phyloP scores from a whole-genome alignment of 2,329 filamentous ascomycete species.

The Ambrosiella cleistominuta region DNA sequence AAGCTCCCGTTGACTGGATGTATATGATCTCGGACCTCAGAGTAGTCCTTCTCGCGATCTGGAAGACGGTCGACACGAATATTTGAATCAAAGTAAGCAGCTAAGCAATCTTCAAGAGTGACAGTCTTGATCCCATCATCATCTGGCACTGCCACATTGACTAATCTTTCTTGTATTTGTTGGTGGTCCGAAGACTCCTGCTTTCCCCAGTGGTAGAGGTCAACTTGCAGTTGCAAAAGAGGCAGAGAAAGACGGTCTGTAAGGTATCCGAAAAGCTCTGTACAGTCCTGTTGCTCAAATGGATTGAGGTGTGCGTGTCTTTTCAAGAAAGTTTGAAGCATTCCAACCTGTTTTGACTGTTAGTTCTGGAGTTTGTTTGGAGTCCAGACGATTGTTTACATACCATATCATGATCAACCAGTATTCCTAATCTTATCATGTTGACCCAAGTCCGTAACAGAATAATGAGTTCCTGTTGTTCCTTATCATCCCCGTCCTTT shows the following conservation, averaged over 20 bases:
- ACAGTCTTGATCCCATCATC: constrained; percentile 47
- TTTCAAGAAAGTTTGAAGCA: constrained; percentile 65
- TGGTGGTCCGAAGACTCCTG: constrained; percentile 81
- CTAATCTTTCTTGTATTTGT: constrained; percentile 73
- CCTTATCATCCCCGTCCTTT: constrained; percentile 53
- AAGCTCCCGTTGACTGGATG: neutral
- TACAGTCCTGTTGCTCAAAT: constrained; percentile 81
- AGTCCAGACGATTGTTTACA: neutral
- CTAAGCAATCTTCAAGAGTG: constrained; percentile 76
- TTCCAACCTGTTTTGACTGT: constrained; percentile 41
- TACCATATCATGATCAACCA: constrained; percentile 76
- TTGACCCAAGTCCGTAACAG: constrained; percentile 85
- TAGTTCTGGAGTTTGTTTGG: neutral
- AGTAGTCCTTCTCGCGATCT: constrained; percentile 1
- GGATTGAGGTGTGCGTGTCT: constrained; percentile 72
- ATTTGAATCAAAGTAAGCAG: constrained; percentile 85
- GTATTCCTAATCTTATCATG: constrained; percentile 63
- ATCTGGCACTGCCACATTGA: constrained; percentile 79
- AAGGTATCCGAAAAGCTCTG: constrained; percentile 89
- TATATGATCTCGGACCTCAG: neutral
- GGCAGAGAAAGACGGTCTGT: constrained; percentile 79
- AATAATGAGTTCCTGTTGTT: constrained; percentile 54
- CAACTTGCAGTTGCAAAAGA: constrained; percentile 77
- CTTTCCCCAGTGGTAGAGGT: constrained; percentile 82
- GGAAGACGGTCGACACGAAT: constrained; percentile 50